Evolutionary conservation across 371 early-diverging fungal species (phyloP), one percentile per base, ranked within the genome.

Genomic region (Apophysomyces trapeziformis): DNA sequence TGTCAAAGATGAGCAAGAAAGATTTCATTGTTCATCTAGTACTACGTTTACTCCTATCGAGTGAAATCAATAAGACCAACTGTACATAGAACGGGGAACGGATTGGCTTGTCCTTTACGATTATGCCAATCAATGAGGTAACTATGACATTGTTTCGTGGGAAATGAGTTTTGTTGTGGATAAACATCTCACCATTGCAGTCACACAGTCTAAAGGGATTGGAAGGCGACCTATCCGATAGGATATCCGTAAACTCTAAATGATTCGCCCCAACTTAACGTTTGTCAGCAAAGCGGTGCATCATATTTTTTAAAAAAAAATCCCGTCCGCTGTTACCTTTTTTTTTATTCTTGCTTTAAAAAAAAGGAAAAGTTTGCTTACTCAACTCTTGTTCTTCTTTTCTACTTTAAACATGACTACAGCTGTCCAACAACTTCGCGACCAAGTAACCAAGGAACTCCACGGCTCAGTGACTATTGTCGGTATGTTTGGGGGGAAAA

Each of bases 381-480:
- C 57, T 21, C 46, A 60, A 7, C 45, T 45, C 32, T 12, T 37
- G 18, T 21, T 46, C 36, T 41, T 38, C 38, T 18, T 8, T 35
- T 58, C 38, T n/a, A 43, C 4, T 44, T 44, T n/a, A 41, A 60
- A 64, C 47, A 75, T 73, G 75, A 7, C 72, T 63, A 60, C 74
- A 62, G 68, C 77, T 57, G 63, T 66, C 14, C 63, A 80, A 69
- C 63, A 76, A 63, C 77, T 78, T 60, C 75, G 71, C 63, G 59
- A 76, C 11, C 76, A 79, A 69, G 82, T 81, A 18, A 60, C 66
- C 4, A 46, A 64, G 18, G 79, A 81, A 61, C 78, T 75, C 46
- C 62, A 71, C 18, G 80, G 78, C 12, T 70, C 75, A 47, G 84
- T 81, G 41, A 84, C 85, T 36, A 79, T 87, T 58, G 63, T 87